Conservation (phyloP, 345 rosid genomes). For the Eucalyptus regnans region DNA sequence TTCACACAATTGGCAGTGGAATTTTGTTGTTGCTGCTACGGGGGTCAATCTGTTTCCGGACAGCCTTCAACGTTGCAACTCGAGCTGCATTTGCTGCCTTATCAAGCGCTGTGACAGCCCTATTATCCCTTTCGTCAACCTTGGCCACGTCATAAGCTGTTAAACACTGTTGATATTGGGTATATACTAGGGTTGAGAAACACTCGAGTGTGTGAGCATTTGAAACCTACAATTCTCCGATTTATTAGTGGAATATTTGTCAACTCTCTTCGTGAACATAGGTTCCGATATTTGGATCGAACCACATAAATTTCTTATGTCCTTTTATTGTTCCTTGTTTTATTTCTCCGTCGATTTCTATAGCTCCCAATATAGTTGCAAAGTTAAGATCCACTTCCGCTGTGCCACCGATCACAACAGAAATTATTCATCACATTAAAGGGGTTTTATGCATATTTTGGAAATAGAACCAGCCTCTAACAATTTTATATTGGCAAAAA, state of each 20-base stretch:
- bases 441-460: neutral
- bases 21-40: conserved; percentile 22
- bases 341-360: rapidly evolving
- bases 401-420: rapidly evolving
- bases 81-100: conserved; percentile 82
- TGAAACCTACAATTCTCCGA: too few relatives aligned
- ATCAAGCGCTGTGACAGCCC: conserved; percentile 71
- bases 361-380: neutral
- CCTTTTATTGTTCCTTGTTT: too few relatives aligned
- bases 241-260: neutral
- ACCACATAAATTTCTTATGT: too few relatives aligned
- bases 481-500: neutral
- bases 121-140: conserved; percentile 81
- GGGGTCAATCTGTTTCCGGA: conserved; percentile 55
- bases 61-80: conserved; percentile 73
- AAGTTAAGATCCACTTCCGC: rapidly evolving
- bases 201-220: rapidly evolving
- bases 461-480: neutral
- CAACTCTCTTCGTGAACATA: rapidly evolving
- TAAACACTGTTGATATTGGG: neutral
- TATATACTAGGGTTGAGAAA: neutral
- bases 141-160: conserved; percentile 67
- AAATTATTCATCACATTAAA: neutral
- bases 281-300: rapidly evolving
- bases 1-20: conserved; percentile 37